Evolutionary conservation across 176 grass and related monocot species (phyloP).

Genomic region (Aechmea fasciata): DNA sequence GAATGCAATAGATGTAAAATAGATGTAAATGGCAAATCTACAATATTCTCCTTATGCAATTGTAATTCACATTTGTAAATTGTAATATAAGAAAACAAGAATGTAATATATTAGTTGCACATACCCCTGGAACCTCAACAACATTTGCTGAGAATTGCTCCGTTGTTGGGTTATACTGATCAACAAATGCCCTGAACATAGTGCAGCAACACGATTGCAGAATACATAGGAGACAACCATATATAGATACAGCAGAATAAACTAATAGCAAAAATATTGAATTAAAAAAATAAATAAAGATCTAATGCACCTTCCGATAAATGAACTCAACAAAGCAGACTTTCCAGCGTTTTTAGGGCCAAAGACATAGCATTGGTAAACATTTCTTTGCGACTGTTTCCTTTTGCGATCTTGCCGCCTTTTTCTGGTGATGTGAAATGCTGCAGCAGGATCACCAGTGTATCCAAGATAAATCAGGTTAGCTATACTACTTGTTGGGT

Average conservation of each 20-base stretch:
- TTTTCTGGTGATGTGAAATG: slow-evolving; percentile 85
- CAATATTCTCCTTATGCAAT: no score
- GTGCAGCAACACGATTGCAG: background rate
- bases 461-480: slow-evolving; percentile 94
- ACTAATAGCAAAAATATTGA: background rate
- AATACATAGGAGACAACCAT: no score
- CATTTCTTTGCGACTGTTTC: slow-evolving; percentile 62
- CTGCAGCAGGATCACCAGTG: slow-evolving; percentile 48
- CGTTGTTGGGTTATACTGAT: slow-evolving; percentile 48
- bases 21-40: background rate
- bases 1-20: background rate
- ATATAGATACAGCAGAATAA: background rate
- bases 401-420: slow-evolving; percentile 87
- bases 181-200: slow-evolving; percentile 56
- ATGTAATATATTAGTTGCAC: no score
- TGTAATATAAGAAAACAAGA: no score
- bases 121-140: slow-evolving; percentile 34
- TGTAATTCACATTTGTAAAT: no score
- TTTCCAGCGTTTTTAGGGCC: slow-evolving; percentile 84
- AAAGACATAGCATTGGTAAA: slow-evolving; percentile 88
- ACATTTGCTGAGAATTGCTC: slow-evolving; percentile 78
- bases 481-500: slow-evolving; percentile 67
- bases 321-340: slow-evolving; percentile 66
- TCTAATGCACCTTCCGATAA: slow-evolving; percentile 63
- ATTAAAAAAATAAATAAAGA: background rate